phyloP scores from a whole-genome alignment of 371 early-diverging fungal genomes.

The Apophysomyces elegans region DNA sequence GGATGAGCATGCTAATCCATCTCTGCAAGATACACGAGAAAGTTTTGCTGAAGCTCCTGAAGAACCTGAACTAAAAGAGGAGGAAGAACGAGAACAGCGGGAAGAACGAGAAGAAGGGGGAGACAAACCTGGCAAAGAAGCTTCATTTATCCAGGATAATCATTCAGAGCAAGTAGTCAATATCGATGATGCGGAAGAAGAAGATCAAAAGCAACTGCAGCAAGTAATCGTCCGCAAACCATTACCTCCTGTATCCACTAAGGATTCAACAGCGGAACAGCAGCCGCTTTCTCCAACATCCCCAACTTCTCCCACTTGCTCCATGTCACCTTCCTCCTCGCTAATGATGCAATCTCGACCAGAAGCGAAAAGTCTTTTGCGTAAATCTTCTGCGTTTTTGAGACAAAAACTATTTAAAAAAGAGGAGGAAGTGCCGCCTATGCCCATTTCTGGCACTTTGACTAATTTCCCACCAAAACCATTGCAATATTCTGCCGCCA shows the following conservation, averaged over 20 bases:
- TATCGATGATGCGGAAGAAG: not conserved
- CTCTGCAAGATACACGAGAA: not conserved
- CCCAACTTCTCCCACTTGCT: not conserved
- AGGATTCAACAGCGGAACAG: not conserved
- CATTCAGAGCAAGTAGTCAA: not conserved
- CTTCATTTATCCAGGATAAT: not conserved
- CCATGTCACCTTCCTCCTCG: not conserved
- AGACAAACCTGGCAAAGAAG: not conserved
- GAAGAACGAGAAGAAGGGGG: not conserved
- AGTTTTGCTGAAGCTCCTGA: conserved; percentile 1
- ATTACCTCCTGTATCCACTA: not conserved
- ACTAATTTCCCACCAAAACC: conserved; percentile 15
- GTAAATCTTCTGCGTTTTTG: conserved; percentile 16
- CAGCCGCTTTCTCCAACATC: not conserved
- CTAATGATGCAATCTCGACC: not conserved
- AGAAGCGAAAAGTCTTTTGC: not conserved
- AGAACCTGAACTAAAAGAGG: not conserved
- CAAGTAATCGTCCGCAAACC: not conserved
- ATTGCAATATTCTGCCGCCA: conserved; percentile 14
- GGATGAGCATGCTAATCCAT: not conserved
- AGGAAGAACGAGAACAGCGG: not conserved
- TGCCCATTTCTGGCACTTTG: conserved; percentile 8
- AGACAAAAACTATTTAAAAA: conserved; percentile 5
- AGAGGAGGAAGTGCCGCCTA: conserved; percentile 6
- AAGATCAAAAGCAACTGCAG: conserved; percentile 7